Evolutionary conservation across 2,329 filamentous ascomycete genomes (phyloP).

Genomic region (Lachnellula suecica): DNA sequence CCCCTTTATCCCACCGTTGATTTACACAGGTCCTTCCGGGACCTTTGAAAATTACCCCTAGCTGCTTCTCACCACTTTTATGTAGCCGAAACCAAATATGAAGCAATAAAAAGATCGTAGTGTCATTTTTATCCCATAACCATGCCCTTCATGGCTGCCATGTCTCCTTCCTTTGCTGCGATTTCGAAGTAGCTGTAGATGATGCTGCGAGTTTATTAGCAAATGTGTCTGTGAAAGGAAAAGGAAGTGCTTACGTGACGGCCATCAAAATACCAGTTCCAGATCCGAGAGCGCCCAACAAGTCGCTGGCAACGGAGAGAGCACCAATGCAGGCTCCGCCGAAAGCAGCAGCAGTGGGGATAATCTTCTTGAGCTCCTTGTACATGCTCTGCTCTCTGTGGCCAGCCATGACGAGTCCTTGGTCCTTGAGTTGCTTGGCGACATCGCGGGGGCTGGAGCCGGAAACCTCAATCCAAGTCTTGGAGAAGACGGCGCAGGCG

Average conservation of each 20-base stretch:
- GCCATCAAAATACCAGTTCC: slow-evolving; percentile 97
- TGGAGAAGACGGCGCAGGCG: slow-evolving; percentile 97
- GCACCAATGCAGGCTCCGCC: slow-evolving; percentile 99
- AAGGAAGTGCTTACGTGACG: slow-evolving; percentile 76
- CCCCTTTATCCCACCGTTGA: not conserved
- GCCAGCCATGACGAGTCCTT: slow-evolving; percentile 98
- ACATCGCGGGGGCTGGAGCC: slow-evolving; percentile 97
- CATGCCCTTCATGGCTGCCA: slow-evolving; percentile 77
- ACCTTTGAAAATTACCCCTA: slow-evolving; percentile 3
- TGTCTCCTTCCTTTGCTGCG: slow-evolving; percentile 96
- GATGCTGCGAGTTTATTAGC: slow-evolving; percentile 61
- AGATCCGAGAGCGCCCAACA: slow-evolving; percentile 92
- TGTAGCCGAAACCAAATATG: slow-evolving; percentile 23
- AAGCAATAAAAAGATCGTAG: slow-evolving; percentile 22
- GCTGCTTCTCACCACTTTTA: slow-evolving; percentile 14
- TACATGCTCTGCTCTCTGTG: slow-evolving; percentile 99
- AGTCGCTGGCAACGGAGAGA: slow-evolving; percentile 91
- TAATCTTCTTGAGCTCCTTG: slow-evolving; percentile 99
- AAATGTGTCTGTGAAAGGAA: slow-evolving; percentile 19
- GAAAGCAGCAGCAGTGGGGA: slow-evolving; percentile 95
- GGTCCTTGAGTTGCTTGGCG: slow-evolving; percentile 99
- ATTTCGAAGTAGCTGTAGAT: slow-evolving; percentile 99
- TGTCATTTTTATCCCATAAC: slow-evolving; percentile 57
- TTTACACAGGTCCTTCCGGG: slow-evolving; percentile 12
- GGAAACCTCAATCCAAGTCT: slow-evolving; percentile 99